Base-by-base conservation (phyloP, 805 yeast species). In the Cyberlindnera misumaiensis region DNA sequence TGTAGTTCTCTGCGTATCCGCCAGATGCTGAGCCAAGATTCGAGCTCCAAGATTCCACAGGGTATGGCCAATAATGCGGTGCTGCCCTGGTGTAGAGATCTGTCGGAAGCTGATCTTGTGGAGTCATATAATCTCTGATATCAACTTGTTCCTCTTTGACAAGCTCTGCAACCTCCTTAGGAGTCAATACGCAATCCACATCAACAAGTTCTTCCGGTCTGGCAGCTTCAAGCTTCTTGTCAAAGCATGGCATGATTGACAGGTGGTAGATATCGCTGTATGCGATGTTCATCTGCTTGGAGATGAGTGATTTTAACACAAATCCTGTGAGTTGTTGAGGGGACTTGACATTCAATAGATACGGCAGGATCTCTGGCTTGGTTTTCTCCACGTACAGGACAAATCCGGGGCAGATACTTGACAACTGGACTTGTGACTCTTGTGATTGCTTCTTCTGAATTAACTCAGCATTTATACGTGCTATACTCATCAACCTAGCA, bases 241-340 rank as follows among this genome's bases (percentile, higher is more conserved):
- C 98, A 58, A 93, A 93, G 52, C 97, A 90, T 2, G 98, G 97
- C 97, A 90, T 90, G 15, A 93, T 67, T 7, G 93, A 74, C 39
- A 93, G 62, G 58, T 90, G 97, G 55, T 86, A 93, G 0, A 88
- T 62, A 3, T 72, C 51, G 0, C 64, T 54, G 1, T 40, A 28
- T 5, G 47, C 18, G 0, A 59, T 44, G 3, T 55, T 48, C 11
- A 65, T 53, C 13, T 68, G 67, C n/a, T 42, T 41, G 11, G 66
- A 55, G 15, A 59, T 62, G 17, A 78, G 53, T 13, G 68, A 58
- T 56, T 89, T 89, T 36, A 90, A 59, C 16, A 89, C 48, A 14
- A 77, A 65, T 0, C 97, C 97, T 0, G 97, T 86, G 36, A 90
- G 82, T 56, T 87, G 97, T 61, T 90, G 97, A 4, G 97, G 94